phyloP scores from a whole-genome alignment of 148 eudicot genomes.

The Rhododendron simsii region DNA sequence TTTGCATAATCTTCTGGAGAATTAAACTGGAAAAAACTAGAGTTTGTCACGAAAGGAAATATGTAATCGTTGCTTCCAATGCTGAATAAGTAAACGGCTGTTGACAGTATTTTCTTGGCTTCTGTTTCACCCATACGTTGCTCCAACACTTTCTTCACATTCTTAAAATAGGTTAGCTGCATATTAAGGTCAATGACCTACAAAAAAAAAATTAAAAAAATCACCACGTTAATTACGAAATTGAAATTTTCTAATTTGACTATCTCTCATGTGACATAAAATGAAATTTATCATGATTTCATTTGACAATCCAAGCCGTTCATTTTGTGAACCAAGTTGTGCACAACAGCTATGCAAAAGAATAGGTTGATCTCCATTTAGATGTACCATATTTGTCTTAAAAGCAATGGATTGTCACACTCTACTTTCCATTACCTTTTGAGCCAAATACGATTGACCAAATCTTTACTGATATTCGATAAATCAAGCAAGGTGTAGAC shows the following conservation, averaged over 20 bases:
- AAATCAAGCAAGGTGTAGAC: neutral
- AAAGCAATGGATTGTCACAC: no score
- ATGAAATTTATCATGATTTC: no score
- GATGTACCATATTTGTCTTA: no score
- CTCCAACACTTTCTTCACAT: slow-evolving; percentile 22
- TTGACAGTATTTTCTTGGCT: neutral
- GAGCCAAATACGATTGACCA: neutral
- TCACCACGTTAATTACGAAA: neutral
- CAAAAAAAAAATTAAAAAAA: neutral
- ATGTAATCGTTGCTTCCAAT: slow-evolving; percentile 37
- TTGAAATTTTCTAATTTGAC: neutral
- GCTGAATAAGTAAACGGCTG: neutral
- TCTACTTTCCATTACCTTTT: no score
- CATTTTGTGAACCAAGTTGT: no score
- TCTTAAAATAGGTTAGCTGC: slow-evolving; percentile 28
- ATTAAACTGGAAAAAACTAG: neutral
- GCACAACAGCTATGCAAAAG: no score
- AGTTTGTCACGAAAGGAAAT: slow-evolving; percentile 10
- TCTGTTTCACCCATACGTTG: slow-evolving; percentile 11
- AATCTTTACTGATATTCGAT: no score
- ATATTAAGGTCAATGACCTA: slow-evolving; percentile 20
- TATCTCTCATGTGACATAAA: no score
- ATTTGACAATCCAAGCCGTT: neutral
- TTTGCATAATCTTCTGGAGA: slow-evolving; percentile 6
- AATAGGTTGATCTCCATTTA: no score